Conservation (phyloP, 495 filamentous ascomycete genomes). For the Penicillium lagena region DNA sequence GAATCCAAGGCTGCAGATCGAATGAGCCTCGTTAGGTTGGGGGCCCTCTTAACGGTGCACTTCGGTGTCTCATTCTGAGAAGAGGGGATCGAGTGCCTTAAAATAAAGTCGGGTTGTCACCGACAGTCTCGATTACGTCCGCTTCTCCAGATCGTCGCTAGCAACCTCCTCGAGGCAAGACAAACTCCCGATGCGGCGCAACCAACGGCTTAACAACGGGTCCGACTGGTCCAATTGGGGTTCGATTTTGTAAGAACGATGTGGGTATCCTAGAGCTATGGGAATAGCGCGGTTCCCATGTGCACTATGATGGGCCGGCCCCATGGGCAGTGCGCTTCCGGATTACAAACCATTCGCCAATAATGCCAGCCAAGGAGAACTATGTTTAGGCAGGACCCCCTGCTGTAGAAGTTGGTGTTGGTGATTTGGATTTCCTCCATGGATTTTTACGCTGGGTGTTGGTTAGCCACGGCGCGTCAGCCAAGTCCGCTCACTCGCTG, state of each 20-base stretch:
- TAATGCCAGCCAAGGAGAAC: too few species aligned
- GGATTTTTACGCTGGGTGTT: too few species aligned
- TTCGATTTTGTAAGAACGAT: constrained; percentile 10
- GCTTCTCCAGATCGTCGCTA: constrained; percentile 16
- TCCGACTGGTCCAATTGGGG: constrained; percentile 8
- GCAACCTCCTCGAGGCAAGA: constrained; percentile 6
- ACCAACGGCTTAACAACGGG: constrained; percentile 1
- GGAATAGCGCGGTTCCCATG: constrained; percentile 10
- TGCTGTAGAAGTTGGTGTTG: too few species aligned
- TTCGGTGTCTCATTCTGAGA: background rate
- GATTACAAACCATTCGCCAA: too few species aligned
- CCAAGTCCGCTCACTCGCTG: too few species aligned
- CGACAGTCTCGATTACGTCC: background rate
- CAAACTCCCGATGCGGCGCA: constrained; percentile 10
- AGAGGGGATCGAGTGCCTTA: constrained; percentile 1
- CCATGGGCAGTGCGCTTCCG: background rate
- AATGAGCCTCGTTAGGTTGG: too few species aligned
- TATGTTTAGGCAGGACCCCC: too few species aligned
- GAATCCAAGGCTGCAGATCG: too few species aligned
- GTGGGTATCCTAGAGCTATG: constrained; percentile 19
- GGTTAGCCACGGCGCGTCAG: too few species aligned
- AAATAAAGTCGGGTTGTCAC: constrained; percentile 4
- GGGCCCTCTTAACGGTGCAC: background rate
- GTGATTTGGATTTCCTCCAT: too few species aligned
- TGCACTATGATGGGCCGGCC: constrained; percentile 1